Evolutionary conservation across 805 yeast species (phyloP), one percentile per base, ranked within the genome.

Genomic region (Starmerella geochares): DNA sequence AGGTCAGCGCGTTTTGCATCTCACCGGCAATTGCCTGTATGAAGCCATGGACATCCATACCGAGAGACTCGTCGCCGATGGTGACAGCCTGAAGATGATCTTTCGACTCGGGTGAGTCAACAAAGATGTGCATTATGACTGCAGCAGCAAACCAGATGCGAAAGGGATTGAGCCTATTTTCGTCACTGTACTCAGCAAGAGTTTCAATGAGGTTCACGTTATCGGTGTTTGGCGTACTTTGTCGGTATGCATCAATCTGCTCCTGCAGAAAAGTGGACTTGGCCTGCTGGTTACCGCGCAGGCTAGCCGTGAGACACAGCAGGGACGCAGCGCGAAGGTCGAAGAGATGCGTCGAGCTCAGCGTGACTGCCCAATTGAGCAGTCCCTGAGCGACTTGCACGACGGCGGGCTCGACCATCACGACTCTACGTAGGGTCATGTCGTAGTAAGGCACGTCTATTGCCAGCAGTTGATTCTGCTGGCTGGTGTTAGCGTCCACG

Each of bases 391-490:
- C 71, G 0, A 85, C 94, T 0, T 96, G 90, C 2, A 86, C 66
- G 1, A 75, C 53, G 24, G 55, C 59, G 4, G 62, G 69, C 46
- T 58, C 65, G 3, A 16, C 24, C 4, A 56, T 51, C 33, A 62
- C 67, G 6, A 58, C 57, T 11, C 58, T 54, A 0, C 80, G 79
- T 47, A 77, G 60, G 4, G 81, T 71, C 10, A 95, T 86, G 60
- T 86, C 96, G 49, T 88, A 71, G 61, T 81, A 86, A 0, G 98
- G 98, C 7, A 92, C 96, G 64, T 92, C 97, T 13, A 90, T 80
- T 48, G 79, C 79, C 1, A 86, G 73, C 58, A 90, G 82, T 51
- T 78, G 78, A 13, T 69, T 67, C 64, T 92, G 98, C 29, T 83
- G 74, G 2, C 71, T 75, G 2, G 71, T 65, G 62, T 87, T 86